A percentile compares a stretch with the other conserved stretches of the same genome.
Evolutionary conservation across 2,329 filamentous ascomycete genomes (phyloP).

Genomic region (Eurotiales sp.): DNA sequence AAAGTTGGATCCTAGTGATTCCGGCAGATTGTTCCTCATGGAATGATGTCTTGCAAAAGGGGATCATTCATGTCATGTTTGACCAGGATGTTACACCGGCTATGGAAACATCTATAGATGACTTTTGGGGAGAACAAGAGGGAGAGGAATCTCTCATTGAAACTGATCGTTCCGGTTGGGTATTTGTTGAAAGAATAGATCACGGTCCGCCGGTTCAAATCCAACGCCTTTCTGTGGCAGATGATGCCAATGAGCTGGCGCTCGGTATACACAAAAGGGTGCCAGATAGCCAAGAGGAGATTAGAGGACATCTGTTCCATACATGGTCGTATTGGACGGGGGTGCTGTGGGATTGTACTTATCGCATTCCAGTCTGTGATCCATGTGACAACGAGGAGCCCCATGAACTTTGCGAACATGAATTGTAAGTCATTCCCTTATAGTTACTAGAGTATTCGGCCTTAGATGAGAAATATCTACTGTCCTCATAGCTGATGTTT

Average conservation of each 20-base stretch:
- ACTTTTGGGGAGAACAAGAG: slow-evolving; percentile 9
- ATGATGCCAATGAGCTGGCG: neutral
- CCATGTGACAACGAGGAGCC: slow-evolving; percentile 1
- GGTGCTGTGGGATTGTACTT: slow-evolving; percentile 9
- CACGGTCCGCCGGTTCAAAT: slow-evolving; percentile 2
- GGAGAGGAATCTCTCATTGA: slow-evolving; percentile 8
- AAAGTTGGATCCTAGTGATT: slow-evolving; percentile 9
- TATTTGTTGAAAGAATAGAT: slow-evolving; percentile 6
- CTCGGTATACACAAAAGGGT: too few relatives aligned
- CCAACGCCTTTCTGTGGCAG: slow-evolving; percentile 1
- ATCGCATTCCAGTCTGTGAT: slow-evolving; percentile 1
- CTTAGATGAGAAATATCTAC: too few relatives aligned
- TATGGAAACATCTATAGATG: slow-evolving; percentile 15
- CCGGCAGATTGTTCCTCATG: slow-evolving; percentile 8
- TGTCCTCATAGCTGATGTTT: neutral
- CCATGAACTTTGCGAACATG: slow-evolving; percentile 7
- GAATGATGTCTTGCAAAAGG: slow-evolving; percentile 12
- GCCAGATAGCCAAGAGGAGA: too few relatives aligned
- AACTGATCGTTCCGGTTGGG: neutral
- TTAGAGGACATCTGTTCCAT: too few relatives aligned
- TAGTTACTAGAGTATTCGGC: neutral
- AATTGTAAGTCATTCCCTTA: slow-evolving; percentile 1
- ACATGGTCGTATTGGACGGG: neutral
- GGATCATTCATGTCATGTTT: slow-evolving; percentile 14
- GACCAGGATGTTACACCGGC: slow-evolving; percentile 14